Base-by-base conservation (phyloP, 139 green algal species). In the Chlorella sp. region DNA sequence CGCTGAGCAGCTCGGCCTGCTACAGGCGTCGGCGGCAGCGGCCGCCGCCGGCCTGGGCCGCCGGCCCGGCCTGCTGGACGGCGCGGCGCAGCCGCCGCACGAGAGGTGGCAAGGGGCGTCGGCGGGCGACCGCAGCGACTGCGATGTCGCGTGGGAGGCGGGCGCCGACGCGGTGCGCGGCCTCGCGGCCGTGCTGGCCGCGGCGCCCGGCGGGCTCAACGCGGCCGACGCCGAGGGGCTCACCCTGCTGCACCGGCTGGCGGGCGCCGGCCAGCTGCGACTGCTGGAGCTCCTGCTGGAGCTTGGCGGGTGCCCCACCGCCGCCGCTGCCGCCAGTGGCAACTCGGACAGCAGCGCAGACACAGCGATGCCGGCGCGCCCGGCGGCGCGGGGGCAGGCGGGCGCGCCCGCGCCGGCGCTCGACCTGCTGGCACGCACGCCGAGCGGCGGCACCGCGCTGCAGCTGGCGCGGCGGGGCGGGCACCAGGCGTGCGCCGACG, bases 401-500 rank as follows among this genome's bases (percentile, higher is more conserved):
- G 11, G 2, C 9, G n/a, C 21, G 31, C 3, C 8, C 5, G 9
- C 25, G 27, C 65, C 27, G 14, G 5, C 50, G 0, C 61, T 88
- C 38, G 79, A 90, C 73, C 81, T 90, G 8, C 67, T 90, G 53
- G 42, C 76, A 0, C 79, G 84, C 36, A 90, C 84, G 12, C 48
- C 50, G 8, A 35, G 29, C 21, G 84, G 85, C 19, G 61, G 41
- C 25, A 90, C 69, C 33, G 85, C 85, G 61, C 68, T 90, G 64
- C 84, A 90, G 60, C 67, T 90, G 65, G 85, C 85, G 17, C 33
- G 43, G 3, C 15, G 50, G 42, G n/a, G 41, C n/a, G 66, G 75
- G 35, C 51, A 82, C 71, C 11, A 41, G 25, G 65, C 17, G 33
- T 82, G 67, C 31, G 70, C 48, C 15, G 41, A 45, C 65, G 31